Conservation (phyloP, 176 grass and related monocot genomes). For the Hyparrhenia diplandra region DNA sequence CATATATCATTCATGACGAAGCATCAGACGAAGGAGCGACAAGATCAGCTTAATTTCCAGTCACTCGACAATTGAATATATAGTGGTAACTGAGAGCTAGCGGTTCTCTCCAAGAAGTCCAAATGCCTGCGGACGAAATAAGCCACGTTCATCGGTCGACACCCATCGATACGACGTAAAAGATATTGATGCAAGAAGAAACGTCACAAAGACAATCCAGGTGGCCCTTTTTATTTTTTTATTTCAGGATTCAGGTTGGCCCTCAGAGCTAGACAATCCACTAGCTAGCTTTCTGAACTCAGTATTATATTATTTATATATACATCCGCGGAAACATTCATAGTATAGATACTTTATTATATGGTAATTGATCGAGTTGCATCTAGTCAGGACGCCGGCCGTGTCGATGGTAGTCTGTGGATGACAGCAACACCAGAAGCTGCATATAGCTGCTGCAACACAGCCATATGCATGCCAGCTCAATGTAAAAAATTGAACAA, state of each 20-base stretch:
- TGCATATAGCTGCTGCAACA: background rate
- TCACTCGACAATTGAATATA: background rate
- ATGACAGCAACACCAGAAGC: slow-evolving; percentile 24
- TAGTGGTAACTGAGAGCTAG: background rate
- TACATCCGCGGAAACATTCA: background rate
- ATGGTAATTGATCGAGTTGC: background rate
- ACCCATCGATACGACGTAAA: background rate
- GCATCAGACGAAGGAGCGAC: background rate
- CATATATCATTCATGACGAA: background rate
- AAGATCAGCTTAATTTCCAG: background rate
- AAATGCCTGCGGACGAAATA: slow-evolving; percentile 14
- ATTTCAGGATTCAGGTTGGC: background rate
- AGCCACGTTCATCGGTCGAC: background rate
- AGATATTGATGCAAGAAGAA: slow-evolving; percentile 1
- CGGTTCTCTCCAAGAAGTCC: background rate
- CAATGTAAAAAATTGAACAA: background rate
- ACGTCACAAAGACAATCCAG: background rate
- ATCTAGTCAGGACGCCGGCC: background rate
- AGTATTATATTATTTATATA: background rate
- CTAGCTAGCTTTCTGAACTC: background rate
- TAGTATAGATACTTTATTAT: background rate
- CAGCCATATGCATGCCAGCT: background rate
- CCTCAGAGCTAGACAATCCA: background rate
- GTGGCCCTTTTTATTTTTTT: background rate
- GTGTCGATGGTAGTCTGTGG: slow-evolving; percentile 15